Percentiles rank a stretch among this genome's conserved stretches.
Conservation (phyloP, 2,329 filamentous ascomycete genomes). For the Colletotrichum sp. region DNA sequence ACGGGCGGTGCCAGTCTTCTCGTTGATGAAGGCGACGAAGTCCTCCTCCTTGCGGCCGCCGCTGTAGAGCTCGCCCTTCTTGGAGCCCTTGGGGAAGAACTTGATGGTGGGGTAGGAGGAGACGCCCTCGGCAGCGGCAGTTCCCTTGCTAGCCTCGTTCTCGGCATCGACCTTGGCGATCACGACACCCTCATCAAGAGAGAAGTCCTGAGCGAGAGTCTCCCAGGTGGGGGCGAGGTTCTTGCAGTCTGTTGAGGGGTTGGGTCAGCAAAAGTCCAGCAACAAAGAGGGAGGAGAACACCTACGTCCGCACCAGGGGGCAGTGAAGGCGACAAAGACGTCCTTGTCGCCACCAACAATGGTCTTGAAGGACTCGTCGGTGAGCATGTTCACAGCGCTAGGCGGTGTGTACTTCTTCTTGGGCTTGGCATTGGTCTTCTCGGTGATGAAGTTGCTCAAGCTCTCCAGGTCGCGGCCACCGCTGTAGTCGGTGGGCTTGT, state of each 20-base stretch:
- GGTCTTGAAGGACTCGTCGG: constrained; percentile 78
- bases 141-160: constrained; percentile 80
- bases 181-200: constrained; percentile 76
- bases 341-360: constrained; percentile 84
- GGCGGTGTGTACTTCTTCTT: constrained; percentile 77
- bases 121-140: constrained; percentile 77
- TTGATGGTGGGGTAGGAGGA: constrained; percentile 96
- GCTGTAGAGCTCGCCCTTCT: constrained; percentile 72
- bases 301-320: constrained; percentile 98
- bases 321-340: constrained; percentile 95
- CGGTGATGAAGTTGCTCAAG: constrained; percentile 77
- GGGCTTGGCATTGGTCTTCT: constrained; percentile 85
- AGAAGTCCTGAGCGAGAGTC: constrained; percentile 81
- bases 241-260: constrained; percentile 81
- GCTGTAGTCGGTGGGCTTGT: constrained; percentile 83
- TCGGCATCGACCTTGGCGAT: constrained; percentile 97
- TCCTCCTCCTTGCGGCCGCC: constrained; percentile 79
- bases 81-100: constrained; percentile 90
- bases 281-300: constrained; percentile 31
- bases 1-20: constrained; percentile 87
- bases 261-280: constrained; percentile 7
- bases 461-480: constrained; percentile 88
- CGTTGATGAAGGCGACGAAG: constrained; percentile 83
- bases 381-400: constrained; percentile 81
- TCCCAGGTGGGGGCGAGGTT: constrained; percentile 90